Evolutionary conservation across 164 flowering plant species (phyloP).

Genomic region (Vitis rotundifolia): DNA sequence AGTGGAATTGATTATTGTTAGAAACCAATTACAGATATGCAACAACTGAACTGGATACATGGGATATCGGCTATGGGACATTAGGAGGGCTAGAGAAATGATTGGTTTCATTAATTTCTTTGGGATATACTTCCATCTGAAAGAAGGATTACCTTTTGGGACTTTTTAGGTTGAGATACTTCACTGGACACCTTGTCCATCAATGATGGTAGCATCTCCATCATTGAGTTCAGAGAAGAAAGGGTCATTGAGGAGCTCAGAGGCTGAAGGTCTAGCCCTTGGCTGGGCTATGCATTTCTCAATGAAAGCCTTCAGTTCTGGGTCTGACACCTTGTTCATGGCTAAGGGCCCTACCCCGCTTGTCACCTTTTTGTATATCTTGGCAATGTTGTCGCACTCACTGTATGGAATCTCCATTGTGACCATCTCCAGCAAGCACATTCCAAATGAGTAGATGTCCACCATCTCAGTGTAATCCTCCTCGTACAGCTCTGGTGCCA

Average conservation of each 20-base stretch:
- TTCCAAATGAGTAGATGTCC: slow-evolving; percentile 66
- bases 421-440: slow-evolving; percentile 67
- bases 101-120: too few relatives aligned
- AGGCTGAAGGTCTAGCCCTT: slow-evolving; percentile 52
- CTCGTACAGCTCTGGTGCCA: slow-evolving; percentile 78
- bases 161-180: not conserved
- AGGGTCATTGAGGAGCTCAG: slow-evolving; percentile 55
- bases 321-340: slow-evolving; percentile 37
- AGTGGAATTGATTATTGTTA: too few relatives aligned
- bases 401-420: slow-evolving; percentile 63
- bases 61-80: too few relatives aligned
- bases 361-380: slow-evolving; percentile 66
- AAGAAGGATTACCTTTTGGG: too few relatives aligned
- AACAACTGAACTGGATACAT: too few relatives aligned
- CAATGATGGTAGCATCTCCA: slow-evolving; percentile 8
- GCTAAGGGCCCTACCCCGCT: slow-evolving; percentile 46
- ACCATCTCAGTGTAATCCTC: slow-evolving; percentile 64
- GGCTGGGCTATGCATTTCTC: slow-evolving; percentile 51
- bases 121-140: too few relatives aligned
- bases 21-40: too few relatives aligned
- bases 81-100: too few relatives aligned
- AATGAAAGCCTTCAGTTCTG: slow-evolving; percentile 52
- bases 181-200: not conserved
- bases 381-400: slow-evolving; percentile 54
- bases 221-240: slow-evolving; percentile 39